These are phyloP conservation scores for Vitellaria paradoxa DNA, from an alignment of 179 eudicot genomes.

Conservation along the genomic window DNA sequence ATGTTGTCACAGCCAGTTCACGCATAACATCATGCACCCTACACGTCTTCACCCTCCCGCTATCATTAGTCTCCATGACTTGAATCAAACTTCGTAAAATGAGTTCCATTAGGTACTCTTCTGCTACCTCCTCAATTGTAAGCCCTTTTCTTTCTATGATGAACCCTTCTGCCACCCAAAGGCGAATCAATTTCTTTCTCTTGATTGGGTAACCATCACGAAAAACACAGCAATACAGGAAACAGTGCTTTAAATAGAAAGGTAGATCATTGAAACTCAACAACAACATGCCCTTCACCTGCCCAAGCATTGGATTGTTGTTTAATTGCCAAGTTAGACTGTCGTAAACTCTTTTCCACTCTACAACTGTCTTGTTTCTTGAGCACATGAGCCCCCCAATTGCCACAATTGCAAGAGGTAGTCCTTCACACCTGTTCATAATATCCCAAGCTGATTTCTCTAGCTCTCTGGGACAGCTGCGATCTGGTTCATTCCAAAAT, in stretches of 20 bases:
- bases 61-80: constrained; percentile 29
- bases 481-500: constrained; percentile 23
- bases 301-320: constrained; percentile 28
- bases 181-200: constrained; percentile 37
- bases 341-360: constrained; percentile 53
- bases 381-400: constrained; percentile 51
- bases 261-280: constrained; percentile 63
- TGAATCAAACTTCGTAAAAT: constrained; percentile 48
- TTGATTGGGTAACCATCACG: constrained; percentile 44
- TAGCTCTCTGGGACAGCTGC: constrained; percentile 29
- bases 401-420: constrained; percentile 63
- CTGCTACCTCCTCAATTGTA: constrained; percentile 47
- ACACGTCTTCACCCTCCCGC: constrained; percentile 38
- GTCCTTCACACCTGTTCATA: constrained; percentile 48
- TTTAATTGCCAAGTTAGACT: constrained; percentile 36
- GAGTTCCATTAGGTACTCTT: constrained; percentile 39
- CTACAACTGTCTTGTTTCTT: constrained; percentile 29
- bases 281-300: constrained; percentile 39
- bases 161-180: constrained; percentile 68
- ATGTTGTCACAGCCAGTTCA: constrained; percentile 36
- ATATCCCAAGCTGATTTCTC: constrained; percentile 40
- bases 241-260: constrained; percentile 51
- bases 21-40: constrained; percentile 57
- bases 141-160: constrained; percentile 31
- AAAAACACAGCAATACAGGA: constrained; percentile 50